Evolutionary conservation across 345 rosid species (phyloP).

Genomic region (Euphorbia pulcherrima): DNA sequence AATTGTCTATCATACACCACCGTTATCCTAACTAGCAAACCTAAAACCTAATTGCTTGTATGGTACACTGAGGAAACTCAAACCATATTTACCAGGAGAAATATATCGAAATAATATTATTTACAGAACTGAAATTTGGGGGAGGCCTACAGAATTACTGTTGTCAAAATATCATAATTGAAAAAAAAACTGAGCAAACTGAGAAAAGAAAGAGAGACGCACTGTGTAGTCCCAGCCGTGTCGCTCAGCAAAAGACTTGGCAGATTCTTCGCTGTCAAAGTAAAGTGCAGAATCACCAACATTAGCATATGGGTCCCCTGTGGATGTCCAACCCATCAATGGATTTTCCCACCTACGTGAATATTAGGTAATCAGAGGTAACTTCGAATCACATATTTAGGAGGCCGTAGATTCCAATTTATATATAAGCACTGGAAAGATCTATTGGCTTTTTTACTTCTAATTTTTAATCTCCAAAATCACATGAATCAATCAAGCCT

Average conservation of each 20-base stretch:
- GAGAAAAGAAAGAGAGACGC: constrained; percentile 9
- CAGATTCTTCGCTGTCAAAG: constrained; percentile 80
- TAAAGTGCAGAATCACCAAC: constrained; percentile 81
- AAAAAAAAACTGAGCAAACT: not conserved
- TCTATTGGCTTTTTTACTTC: not conserved
- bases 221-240: constrained; percentile 94
- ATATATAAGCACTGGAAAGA: not conserved
- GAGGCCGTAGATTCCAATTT: not conserved
- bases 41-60: not conserved
- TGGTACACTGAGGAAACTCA: not conserved
- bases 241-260: constrained; percentile 76
- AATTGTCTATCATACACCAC: not conserved
- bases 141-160: not conserved
- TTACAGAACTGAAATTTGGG: not conserved
- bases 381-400: not conserved
- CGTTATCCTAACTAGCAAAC: not conserved
- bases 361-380: not conserved
- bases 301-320: constrained; percentile 98
- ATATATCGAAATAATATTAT: not conserved
- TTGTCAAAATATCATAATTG: not conserved
- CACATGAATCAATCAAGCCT: not conserved
- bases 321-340: constrained; percentile 99
- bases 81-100: not conserved
- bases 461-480: not conserved
- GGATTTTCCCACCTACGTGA: constrained; percentile 93